Evolutionary conservation across 202 grass and related monocot genomes (phyloP), one percentile per base, ranked within the genome.

Genomic region (Schoenoplectus triqueter): DNA sequence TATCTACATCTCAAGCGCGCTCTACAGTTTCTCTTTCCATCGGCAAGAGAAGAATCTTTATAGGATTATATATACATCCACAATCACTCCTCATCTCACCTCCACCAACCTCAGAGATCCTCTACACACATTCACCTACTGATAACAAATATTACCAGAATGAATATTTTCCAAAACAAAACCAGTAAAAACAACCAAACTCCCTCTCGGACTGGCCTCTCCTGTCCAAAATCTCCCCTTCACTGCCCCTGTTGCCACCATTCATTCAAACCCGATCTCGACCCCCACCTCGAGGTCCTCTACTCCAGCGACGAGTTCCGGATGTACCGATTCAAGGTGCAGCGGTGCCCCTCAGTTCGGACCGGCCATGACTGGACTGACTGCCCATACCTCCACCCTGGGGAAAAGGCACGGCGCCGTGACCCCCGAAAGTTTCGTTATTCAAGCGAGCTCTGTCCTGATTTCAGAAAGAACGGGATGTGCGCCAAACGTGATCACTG

Each of bases 301-400:
- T 55, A 82, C 61, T 10, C 80, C 59, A 68, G 20, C 71, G 93
- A 97, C 69, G 94, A 97, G 67, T 97, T 97, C 74, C 92, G 89
- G 84, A 94, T 97, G 91, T 90, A 90, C 85, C 85, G 85, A 80
- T 93, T 97, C 88, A 97, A 97, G 88, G 86, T 97, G 80, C 78
- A 85, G 49, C 88, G 94, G 42, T 97, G 94, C 88, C 86, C 82
- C 57, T 87, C 87, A 2, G 69, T 87, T 63, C 82, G 90, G 68
- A 13, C 11, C 5, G 88, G 85, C 88, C 91, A 97, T 82, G 91
- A 97, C 72, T 97, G 94, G 94, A 93, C 91, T 0, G 87, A 88
- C 75, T 97, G 94, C 83, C 91, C 94, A 0, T 94, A 89, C 85
- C 89, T 92, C 82, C 94, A 97, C 86, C 82, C 89, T 0, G 94